phyloP scores from a whole-genome alignment of 1,139 yeast species.

The Kodamaea fungicola region DNA sequence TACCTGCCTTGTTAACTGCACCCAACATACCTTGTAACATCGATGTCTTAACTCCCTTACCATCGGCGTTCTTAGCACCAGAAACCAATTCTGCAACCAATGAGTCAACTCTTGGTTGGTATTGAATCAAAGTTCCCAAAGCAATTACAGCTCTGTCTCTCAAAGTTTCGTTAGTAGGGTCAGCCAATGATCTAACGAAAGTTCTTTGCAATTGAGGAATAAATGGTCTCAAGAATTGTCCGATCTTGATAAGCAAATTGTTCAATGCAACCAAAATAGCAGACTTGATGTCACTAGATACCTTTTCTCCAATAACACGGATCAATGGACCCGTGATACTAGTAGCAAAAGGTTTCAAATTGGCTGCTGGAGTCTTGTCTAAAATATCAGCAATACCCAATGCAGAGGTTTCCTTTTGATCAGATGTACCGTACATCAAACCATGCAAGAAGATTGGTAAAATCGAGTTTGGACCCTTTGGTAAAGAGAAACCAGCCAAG shows the following conservation, averaged over 20 bases:
- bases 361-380: slow-evolving; percentile 77
- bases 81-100: slow-evolving; percentile 77
- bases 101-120: slow-evolving; percentile 94
- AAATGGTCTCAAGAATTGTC: slow-evolving; percentile 90
- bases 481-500: slow-evolving; percentile 70
- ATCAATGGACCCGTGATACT: slow-evolving; percentile 95
- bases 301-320: slow-evolving; percentile 97
- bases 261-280: slow-evolving; percentile 86
- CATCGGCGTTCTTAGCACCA: slow-evolving; percentile 62
- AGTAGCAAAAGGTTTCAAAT: slow-evolving; percentile 85
- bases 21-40: slow-evolving; percentile 84
- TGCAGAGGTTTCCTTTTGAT: slow-evolving; percentile 83
- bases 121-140: slow-evolving; percentile 77
- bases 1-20: slow-evolving; percentile 78
- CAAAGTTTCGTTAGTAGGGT: slow-evolving; percentile 65
- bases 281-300: slow-evolving; percentile 83
- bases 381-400: slow-evolving; percentile 86
- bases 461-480: slow-evolving; percentile 85
- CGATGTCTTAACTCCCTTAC: slow-evolving; percentile 72
- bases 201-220: slow-evolving; percentile 97
- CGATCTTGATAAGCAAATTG: slow-evolving; percentile 74
- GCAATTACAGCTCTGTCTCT: slow-evolving; percentile 90
- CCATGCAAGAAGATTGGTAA: slow-evolving; percentile 94
- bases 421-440: slow-evolving; percentile 85
- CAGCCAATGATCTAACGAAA: slow-evolving; percentile 86